Evolutionary conservation across 2,329 filamentous ascomycete genomes (phyloP), one percentile per base, ranked within the genome.

Genomic region (Endocalyx cinctus): DNA sequence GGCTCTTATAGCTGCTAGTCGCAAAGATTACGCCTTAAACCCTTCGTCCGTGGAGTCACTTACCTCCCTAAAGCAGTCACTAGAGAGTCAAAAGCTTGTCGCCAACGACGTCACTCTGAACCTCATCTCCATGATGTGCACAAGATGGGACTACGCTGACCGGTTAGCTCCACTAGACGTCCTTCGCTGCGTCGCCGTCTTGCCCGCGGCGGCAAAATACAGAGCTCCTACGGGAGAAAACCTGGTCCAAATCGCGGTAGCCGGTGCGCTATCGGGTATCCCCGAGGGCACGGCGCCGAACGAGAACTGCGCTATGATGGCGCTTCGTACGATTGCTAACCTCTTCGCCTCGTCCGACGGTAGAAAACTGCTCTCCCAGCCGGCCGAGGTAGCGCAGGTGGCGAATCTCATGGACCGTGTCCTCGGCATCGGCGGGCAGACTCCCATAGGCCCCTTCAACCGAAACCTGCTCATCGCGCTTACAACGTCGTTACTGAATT

Each of bases 261-360:
- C 49, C 5, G 56, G 55, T 27, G 47, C 63, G 23, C 39, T 69
- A 42, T 43, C 59, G 43, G 40, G 62, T 56, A 27, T 76, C 1
- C 69, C 79, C 2, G 77, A 82, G 33, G 71, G 78, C 7, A 58
- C 62, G 5, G 63, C 72, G 1, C 69, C 83, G 0, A 79, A 79
- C 23, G 72, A 82, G 33, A 96, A 96, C 59, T 87, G 87, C 45
- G 76, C 79, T 10, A 95, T 97, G 82, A 84, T 98, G 69, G 81
- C 83, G 0, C 70, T 87, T 10, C 84, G 92, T 4, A 77, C 82
- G 11, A 70, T 97, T 30, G 82, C 79, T 18, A 98, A 98, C 48
- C 67, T 96, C 6, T 95, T 96, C 53, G 74, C 77, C 39, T 86
- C 85, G 0, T 65, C 77, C 0, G 70, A 82, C 36, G 92, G 92